Percentiles rank a stretch among this genome's conserved stretches.
phyloP scores from a whole-genome alignment of 1,139 yeast species.

The Diutina ranongensis region DNA sequence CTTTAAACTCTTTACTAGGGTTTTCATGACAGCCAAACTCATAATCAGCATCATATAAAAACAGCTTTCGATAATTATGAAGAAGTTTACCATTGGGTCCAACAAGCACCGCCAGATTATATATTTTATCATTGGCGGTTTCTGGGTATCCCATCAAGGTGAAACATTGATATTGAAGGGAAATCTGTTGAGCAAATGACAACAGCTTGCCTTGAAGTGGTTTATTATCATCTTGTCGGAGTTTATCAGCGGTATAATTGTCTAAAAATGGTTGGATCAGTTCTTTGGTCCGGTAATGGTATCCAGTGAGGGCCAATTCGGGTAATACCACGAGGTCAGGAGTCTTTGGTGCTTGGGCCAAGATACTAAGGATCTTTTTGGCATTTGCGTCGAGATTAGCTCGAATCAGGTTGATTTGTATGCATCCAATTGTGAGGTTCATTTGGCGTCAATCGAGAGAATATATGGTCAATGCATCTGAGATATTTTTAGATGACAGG shows the following conservation, averaged over 20 bases:
- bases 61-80: constrained; percentile 66
- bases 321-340: constrained; percentile 67
- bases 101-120: constrained; percentile 64
- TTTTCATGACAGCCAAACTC: constrained; percentile 73
- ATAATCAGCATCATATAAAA: constrained; percentile 71
- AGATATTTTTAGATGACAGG: too few species aligned
- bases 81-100: constrained; percentile 46
- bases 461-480: too few species aligned
- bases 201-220: constrained; percentile 32
- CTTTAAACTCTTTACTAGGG: constrained; percentile 23
- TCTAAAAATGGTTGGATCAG: constrained; percentile 59
- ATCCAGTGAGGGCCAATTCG: constrained; percentile 80
- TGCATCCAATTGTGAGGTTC: constrained; percentile 47
- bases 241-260: constrained; percentile 4
- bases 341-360: constrained; percentile 14
- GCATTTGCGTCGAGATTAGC: constrained; percentile 50
- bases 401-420: constrained; percentile 58
- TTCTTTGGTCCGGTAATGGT: constrained; percentile 42
- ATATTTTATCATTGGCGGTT: constrained; percentile 22
- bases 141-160: constrained; percentile 85
- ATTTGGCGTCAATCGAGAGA: too few species aligned
- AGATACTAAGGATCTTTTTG: constrained; percentile 30
- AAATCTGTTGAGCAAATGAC: constrained; percentile 45
- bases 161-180: constrained; percentile 43
- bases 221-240: constrained; percentile 9